These are phyloP conservation scores for Hyaloraphidium curvatum DNA, from an alignment of 192 early-diverging fungal genomes.

Conservation along the genomic window DNA sequence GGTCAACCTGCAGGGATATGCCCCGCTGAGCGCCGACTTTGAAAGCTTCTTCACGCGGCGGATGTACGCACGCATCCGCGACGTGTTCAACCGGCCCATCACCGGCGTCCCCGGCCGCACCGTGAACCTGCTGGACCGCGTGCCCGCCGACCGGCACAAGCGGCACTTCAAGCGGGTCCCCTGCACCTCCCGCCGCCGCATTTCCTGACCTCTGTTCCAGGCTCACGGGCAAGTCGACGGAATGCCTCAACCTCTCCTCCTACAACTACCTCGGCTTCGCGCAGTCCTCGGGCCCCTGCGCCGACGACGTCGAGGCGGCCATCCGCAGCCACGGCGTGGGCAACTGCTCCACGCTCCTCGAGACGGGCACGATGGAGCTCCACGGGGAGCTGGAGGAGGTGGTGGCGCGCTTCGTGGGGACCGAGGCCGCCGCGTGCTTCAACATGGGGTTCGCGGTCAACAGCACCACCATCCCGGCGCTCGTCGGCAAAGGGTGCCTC, in stretches of 20 bases:
- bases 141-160: slow-evolving; percentile 64
- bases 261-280: slow-evolving; percentile 64
- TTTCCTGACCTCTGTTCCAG: background rate
- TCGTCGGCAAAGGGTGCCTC: slow-evolving; percentile 43
- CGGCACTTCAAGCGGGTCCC: slow-evolving; percentile 35
- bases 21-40: slow-evolving; percentile 85
- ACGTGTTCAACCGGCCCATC: slow-evolving; percentile 87
- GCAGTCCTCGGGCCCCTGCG: slow-evolving; percentile 77
- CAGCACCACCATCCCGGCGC: slow-evolving; percentile 75
- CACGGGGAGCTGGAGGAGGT: slow-evolving; percentile 62
- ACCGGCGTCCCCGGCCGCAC: slow-evolving; percentile 79
- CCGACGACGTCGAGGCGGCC: slow-evolving; percentile 70
- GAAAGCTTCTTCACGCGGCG: slow-evolving; percentile 89
- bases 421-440: slow-evolving; percentile 67
- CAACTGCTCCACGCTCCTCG: too few relatives aligned
- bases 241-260: slow-evolving; percentile 14
- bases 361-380: too few relatives aligned
- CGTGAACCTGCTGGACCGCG: slow-evolving; percentile 67
- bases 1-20: slow-evolving; percentile 56
- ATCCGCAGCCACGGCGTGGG: slow-evolving; percentile 54
- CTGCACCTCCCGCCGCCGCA: background rate
- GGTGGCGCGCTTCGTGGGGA: slow-evolving; percentile 77
- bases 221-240: too few relatives aligned
- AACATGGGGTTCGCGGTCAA: slow-evolving; percentile 98
- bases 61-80: slow-evolving; percentile 69